phyloP scores from a whole-genome alignment of 331 rosid genomes.

The Acacia pycnantha region DNA sequence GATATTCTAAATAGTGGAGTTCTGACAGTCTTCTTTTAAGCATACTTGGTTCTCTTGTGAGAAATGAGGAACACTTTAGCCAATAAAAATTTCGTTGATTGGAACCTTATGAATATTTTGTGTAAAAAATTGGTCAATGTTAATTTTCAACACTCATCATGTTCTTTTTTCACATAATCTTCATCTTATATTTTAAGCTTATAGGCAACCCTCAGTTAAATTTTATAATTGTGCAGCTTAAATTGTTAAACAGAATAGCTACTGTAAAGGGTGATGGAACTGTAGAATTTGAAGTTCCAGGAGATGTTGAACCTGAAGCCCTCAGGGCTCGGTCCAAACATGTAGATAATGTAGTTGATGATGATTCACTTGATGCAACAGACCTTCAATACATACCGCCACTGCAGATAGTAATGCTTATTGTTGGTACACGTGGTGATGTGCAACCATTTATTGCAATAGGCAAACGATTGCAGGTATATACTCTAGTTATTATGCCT shows the following conservation, averaged over 20 bases:
- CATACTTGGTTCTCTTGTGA: neutral
- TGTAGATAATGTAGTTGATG: slow-evolving; percentile 45
- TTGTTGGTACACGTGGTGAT: slow-evolving; percentile 99
- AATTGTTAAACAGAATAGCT: slow-evolving; percentile 82
- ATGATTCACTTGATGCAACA: slow-evolving; percentile 57
- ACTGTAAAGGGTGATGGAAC: slow-evolving; percentile 93
- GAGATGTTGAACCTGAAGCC: slow-evolving; percentile 60
- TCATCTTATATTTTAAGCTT: slow-evolving; percentile 16
- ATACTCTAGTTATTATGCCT: slow-evolving; percentile 3
- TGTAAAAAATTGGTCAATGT: neutral
- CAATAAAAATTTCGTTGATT: neutral
- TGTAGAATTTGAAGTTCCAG: slow-evolving; percentile 87
- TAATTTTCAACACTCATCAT: neutral
- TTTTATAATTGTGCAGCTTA: slow-evolving; percentile 66
- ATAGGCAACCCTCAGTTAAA: slow-evolving; percentile 25
- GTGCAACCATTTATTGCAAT: slow-evolving; percentile 97
- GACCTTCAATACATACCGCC: slow-evolving; percentile 73
- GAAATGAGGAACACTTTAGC: neutral
- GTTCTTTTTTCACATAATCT: neutral
- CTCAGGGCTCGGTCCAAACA: slow-evolving; percentile 38
- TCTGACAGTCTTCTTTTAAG: neutral
- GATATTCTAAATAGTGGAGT: neutral
- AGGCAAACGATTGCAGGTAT: slow-evolving; percentile 93
- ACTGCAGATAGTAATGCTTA: slow-evolving; percentile 88
- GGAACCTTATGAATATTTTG: neutral